Percentiles rank a stretch among this genome's conserved stretches.
Evolutionary conservation across 164 flowering plant genomes (phyloP).

Genomic region (Liquidambar formosana): DNA sequence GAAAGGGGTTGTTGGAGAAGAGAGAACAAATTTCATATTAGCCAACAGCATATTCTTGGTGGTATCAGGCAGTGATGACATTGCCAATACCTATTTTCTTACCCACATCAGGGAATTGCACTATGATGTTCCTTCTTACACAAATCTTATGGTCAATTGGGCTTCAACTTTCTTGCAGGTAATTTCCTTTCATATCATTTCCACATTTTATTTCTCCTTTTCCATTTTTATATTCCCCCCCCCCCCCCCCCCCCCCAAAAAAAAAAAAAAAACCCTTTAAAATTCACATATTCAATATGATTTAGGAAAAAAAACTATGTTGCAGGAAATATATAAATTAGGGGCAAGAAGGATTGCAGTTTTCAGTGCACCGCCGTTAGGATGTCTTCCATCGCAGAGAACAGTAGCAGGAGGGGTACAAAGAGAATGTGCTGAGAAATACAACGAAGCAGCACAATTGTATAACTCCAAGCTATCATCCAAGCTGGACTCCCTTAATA

Average conservation of each 20-base stretch:
- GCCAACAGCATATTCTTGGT: constrained; percentile 40
- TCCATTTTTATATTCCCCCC: no score
- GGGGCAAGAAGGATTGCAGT: constrained; percentile 32
- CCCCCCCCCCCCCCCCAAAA: no score
- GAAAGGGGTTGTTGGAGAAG: constrained; percentile 48
- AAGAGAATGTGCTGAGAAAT: constrained; percentile 14
- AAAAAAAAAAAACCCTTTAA: no score
- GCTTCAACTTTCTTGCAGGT: constrained; percentile 60
- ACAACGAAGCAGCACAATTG: constrained; percentile 20
- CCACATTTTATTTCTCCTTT: background rate
- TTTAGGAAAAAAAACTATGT: background rate
- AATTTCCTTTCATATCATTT: constrained; percentile 1
- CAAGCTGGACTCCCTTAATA: constrained; percentile 3
- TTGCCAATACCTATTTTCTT: constrained; percentile 56
- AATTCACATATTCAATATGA: no score
- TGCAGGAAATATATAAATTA: constrained; percentile 31
- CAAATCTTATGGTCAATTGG: constrained; percentile 38
- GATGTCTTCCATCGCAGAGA: no score
- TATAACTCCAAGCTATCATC: constrained; percentile 24
- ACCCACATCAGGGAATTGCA: constrained; percentile 17
- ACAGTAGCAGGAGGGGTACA: constrained; percentile 15
- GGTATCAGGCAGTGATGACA: constrained; percentile 63
- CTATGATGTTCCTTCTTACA: constrained; percentile 52
- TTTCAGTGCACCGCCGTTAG: constrained; percentile 20
- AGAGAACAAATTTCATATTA: constrained; percentile 38